Evolutionary conservation across 1,139 yeast species (phyloP).

Genomic region (Yamadazyma jaroonii): DNA sequence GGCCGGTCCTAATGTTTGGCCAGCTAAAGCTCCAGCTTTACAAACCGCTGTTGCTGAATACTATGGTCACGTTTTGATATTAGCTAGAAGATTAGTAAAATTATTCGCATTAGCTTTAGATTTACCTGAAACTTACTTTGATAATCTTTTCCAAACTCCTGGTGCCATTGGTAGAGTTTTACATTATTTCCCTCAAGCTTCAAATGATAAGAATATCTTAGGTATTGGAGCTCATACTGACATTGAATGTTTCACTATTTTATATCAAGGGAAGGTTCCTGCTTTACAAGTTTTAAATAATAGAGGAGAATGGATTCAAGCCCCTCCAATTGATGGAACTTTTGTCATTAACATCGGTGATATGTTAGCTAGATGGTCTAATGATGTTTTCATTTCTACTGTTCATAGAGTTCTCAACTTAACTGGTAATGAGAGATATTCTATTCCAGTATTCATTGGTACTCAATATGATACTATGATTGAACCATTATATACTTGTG

Average conservation of each 20-base stretch:
- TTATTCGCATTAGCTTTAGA: slow-evolving; percentile 14
- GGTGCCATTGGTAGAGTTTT: slow-evolving; percentile 16
- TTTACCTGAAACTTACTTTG: slow-evolving; percentile 13
- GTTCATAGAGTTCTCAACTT: slow-evolving; percentile 14
- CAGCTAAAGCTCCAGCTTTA: slow-evolving; percentile 11
- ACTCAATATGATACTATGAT: slow-evolving; percentile 14
- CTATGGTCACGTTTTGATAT: slow-evolving; percentile 10
- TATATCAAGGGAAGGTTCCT: slow-evolving; percentile 14
- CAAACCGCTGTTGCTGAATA: slow-evolving; percentile 10
- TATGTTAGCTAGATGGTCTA: slow-evolving; percentile 17
- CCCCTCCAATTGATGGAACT: slow-evolving; percentile 13
- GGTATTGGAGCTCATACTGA: slow-evolving; percentile 18
- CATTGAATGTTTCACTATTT: slow-evolving; percentile 15
- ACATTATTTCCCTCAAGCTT: slow-evolving; percentile 14
- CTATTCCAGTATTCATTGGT: slow-evolving; percentile 15
- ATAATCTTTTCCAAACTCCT: slow-evolving; percentile 13
- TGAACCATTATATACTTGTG: slow-evolving; percentile 14
- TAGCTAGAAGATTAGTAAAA: slow-evolving; percentile 13
- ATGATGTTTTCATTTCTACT: slow-evolving; percentile 15
- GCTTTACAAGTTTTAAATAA: slow-evolving; percentile 14
- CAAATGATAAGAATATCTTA: slow-evolving; percentile 10
- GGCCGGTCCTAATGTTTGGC: slow-evolving; percentile 16
- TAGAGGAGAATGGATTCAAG: slow-evolving; percentile 15
- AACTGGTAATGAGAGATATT: slow-evolving; percentile 15
- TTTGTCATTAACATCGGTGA: slow-evolving; percentile 17